These are phyloP conservation scores for Arthroderma sp. DNA, from an alignment of 2,329 filamentous ascomycete species.

Conservation along the genomic window DNA sequence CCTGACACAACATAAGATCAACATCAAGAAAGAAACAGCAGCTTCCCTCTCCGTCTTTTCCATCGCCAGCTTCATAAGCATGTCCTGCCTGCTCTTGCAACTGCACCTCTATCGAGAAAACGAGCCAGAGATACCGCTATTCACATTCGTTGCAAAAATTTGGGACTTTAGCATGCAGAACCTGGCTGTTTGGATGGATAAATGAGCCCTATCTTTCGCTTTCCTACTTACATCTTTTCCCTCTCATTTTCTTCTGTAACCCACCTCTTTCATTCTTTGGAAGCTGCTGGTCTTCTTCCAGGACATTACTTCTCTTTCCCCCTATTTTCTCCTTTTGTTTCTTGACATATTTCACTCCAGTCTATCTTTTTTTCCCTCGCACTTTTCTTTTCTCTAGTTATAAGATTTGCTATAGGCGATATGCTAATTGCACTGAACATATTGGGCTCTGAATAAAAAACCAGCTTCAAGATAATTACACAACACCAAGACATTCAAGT, in stretches of 20 bases:
- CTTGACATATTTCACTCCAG: neutral
- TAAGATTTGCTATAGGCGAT: too few relatives aligned
- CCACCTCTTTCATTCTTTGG: too few relatives aligned
- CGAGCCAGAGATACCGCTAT: constrained; percentile 47
- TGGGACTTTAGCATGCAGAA: constrained; percentile 24
- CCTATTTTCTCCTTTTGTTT: neutral
- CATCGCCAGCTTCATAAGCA: constrained; percentile 61
- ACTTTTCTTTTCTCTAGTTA: too few relatives aligned
- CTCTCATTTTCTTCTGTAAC: too few relatives aligned
- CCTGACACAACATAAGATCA: constrained; percentile 63
- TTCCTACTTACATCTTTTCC: too few relatives aligned
- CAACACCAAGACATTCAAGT: too few relatives aligned
- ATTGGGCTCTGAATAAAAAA: too few relatives aligned
- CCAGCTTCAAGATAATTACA: too few relatives aligned
- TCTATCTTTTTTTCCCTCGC: neutral
- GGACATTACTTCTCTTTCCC: too few relatives aligned
- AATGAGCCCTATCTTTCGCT: neutral
- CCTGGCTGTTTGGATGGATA: constrained; percentile 5
- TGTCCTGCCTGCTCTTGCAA: constrained; percentile 55
- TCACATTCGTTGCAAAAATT: constrained; percentile 34
- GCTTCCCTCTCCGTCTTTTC: constrained; percentile 67
- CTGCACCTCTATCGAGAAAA: constrained; percentile 50
- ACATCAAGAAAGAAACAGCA: constrained; percentile 65
- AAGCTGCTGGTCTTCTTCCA: too few relatives aligned
- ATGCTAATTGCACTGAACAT: too few relatives aligned